Evolutionary conservation across 345 rosid genomes (phyloP), one percentile per base, ranked within the genome.

Genomic region (Linum lewisii): DNA sequence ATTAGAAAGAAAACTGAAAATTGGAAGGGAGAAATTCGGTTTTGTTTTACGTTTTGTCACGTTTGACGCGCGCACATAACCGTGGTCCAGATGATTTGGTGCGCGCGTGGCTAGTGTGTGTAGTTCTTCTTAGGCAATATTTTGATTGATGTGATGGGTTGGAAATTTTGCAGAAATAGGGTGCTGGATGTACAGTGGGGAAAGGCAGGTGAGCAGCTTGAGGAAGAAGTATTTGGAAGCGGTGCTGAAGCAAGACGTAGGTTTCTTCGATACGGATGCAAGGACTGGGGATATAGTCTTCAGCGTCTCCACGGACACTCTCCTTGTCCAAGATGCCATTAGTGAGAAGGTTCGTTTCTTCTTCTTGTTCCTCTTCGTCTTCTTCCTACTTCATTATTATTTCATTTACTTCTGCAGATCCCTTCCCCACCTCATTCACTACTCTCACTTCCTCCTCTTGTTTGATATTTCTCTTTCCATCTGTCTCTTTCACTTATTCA

Each of bases 171-270:
- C 93, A 93, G 99, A 93, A 79, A 89, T 89, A 68, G 85, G 90
- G 59, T 93, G 99, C 69, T 93, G 99, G 99, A 89, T 93, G 97
- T 93, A 89, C 78, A 76, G 83, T 58, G 99, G 99, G 66, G 99
- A 93, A 68, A 83, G 99, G 69, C 99, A 93, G 72, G 95, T 86
- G 24, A 82, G 92, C 61, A 79, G 96, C 16, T 69, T 93, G 77
- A 82, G 99, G 68, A 89, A 87, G 84, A 89, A 89, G 73, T 93
- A 93, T 72, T 72, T 93, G 54, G 96, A 93, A 72, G 91, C 99
- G 25, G 99, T 89, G 52, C 66, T 93, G 73, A 89, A 84, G 67
- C 99, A 93, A 79, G 99, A 93, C 66, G 99, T 93, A 62, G 99
- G 97, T 0, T 93, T 89, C 78, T 93, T 87, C 68, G 99, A 93